These are phyloP conservation scores for Penicillium griseofulvum DNA, from an alignment of 2,329 filamentous ascomycete genomes.

Conservation along the genomic window DNA sequence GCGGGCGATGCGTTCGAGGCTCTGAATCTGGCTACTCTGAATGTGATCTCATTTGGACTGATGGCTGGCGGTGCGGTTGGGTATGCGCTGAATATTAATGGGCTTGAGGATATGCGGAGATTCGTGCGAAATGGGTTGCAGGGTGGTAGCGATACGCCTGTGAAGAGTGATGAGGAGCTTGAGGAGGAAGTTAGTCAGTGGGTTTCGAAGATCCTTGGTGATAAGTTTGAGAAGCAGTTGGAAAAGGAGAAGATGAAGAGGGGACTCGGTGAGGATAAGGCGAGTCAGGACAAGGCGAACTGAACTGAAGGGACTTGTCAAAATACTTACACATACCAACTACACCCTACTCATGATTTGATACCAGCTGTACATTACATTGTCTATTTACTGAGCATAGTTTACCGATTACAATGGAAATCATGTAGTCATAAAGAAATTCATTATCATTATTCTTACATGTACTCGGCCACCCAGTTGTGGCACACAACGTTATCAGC, in stretches of 20 bases:
- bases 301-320: neutral
- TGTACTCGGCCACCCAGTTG: neutral
- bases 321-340: neutral
- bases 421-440: neutral
- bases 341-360: conserved; percentile 23
- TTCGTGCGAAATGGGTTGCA: conserved; percentile 59
- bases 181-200: conserved; percentile 56
- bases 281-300: conserved; percentile 7
- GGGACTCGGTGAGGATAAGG: conserved; percentile 12
- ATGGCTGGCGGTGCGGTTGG: conserved; percentile 70
- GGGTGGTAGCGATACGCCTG: conserved; percentile 58
- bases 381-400: conserved; percentile 11
- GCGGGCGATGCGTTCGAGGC: conserved; percentile 76
- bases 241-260: conserved; percentile 32
- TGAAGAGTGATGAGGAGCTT: conserved; percentile 45
- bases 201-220: conserved; percentile 49
- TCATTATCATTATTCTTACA: neutral
- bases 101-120: conserved; percentile 62
- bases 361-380: conserved; percentile 22
- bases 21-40: conserved; percentile 80
- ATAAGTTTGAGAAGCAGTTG: conserved; percentile 48
- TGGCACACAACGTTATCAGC: neutral
- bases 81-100: conserved; percentile 75
- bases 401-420: conserved; percentile 9
- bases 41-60: conserved; percentile 73